phyloP scores from a whole-genome alignment of 495 filamentous ascomycete genomes.

The Neurospora sp. region DNA sequence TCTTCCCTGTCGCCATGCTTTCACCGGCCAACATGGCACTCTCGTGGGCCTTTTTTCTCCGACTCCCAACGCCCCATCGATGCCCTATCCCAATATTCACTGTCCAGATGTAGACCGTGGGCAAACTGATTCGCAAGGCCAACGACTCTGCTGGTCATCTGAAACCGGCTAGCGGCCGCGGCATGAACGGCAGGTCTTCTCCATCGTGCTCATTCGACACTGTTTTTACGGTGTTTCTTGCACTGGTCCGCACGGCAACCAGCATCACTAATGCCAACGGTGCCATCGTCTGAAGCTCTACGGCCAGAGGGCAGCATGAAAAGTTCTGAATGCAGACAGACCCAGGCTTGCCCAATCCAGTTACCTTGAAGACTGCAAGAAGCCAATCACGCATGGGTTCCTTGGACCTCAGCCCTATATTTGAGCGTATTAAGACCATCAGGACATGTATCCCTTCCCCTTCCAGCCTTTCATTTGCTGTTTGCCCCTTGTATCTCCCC shows the following conservation, averaged over 20 bases:
- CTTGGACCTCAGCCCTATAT: constrained; percentile 11
- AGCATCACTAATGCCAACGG: not conserved
- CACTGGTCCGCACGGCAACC: not conserved
- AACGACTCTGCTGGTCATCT: not conserved
- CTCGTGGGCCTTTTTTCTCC: not conserved
- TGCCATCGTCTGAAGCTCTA: not conserved
- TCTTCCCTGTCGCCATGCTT: constrained; percentile 15
- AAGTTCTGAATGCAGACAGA: constrained; percentile 7
- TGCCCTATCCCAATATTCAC: not conserved
- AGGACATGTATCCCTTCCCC: not conserved
- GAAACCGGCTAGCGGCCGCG: constrained; percentile 11
- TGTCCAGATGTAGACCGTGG: not conserved
- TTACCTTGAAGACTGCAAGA: not conserved
- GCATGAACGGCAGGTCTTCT: constrained; percentile 9
- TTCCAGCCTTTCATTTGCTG: constrained; percentile 13
- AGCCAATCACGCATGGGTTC: constrained; percentile 8
- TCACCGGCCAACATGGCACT: constrained; percentile 2
- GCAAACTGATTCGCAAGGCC: not conserved
- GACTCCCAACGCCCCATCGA: not conserved
- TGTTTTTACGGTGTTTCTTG: not conserved
- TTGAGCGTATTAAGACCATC: constrained; percentile 12
- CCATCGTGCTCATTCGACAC: not conserved
- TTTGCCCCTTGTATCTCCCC: not conserved
- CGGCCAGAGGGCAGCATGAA: not conserved
- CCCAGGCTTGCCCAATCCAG: constrained; percentile 10